Evolutionary conservation across 1,284 basidiomycete genomes (phyloP).

Genomic region (Naganishia albida): DNA sequence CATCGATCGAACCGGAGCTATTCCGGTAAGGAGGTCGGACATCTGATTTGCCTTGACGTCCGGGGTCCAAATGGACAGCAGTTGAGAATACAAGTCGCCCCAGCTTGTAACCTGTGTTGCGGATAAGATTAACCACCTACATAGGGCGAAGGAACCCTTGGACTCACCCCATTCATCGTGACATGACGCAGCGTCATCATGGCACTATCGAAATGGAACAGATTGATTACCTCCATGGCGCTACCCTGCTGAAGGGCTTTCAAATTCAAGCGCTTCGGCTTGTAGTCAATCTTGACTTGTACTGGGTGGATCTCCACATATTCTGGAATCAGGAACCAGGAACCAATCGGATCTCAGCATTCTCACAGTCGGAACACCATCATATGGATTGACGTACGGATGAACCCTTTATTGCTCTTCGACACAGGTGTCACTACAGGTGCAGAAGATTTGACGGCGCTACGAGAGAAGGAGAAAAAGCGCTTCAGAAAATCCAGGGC

Average conservation of each 20-base stretch:
- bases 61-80: constrained; percentile 98
- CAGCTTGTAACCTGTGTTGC: constrained; percentile 79
- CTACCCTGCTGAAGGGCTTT: constrained; percentile 83
- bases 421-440: neutral
- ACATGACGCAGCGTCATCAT: constrained; percentile 96
- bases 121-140: neutral
- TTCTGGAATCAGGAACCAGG: constrained; percentile 42
- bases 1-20: constrained; percentile 89
- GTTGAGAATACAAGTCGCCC: constrained; percentile 78
- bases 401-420: constrained; percentile 41
- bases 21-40: constrained; percentile 94
- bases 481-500: constrained; percentile 96
- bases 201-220: constrained; percentile 98
- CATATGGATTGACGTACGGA: constrained; percentile 44
- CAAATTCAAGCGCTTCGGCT: constrained; percentile 95
- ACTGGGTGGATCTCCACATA: constrained; percentile 64
- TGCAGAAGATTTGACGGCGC: neutral
- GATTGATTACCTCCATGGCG: constrained; percentile 98
- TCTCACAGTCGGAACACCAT: too few relatives aligned
- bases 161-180: constrained; percentile 79
- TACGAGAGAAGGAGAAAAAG: constrained; percentile 79
- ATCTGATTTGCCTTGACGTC: constrained; percentile 98
- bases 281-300: constrained; percentile 85
- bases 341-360: too few relatives aligned
- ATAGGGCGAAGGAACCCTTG: neutral